Evolutionary conservation across 1,284 basidiomycete genomes (phyloP), one percentile per base, ranked within the genome.

Genomic region (Sporisorium scitamineum): DNA sequence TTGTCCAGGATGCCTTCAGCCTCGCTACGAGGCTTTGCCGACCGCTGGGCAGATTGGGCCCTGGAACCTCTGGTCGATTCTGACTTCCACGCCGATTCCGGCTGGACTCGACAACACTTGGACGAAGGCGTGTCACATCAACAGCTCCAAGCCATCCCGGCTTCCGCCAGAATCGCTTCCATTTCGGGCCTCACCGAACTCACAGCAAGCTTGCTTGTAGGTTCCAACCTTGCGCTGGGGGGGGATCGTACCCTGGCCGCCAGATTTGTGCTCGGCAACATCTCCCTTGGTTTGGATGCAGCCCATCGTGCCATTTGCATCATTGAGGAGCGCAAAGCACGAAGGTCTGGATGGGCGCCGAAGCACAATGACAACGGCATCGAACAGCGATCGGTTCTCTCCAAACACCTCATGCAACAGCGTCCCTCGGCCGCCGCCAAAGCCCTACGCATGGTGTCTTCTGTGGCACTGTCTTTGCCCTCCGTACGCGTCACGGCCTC

Each of bases 31-130:
- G 77, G 73, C 22, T 79, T 73, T 56, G 76, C 79, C 14, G 76
- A 80, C 42, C 76, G 76, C 13, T 81, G 80, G 80, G 72, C 78
- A 13, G 80, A 81, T 37, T 81, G 80, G 80, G 80, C 80, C 4
- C 55, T 81, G 13, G 80, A 81, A 56, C 78, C 78, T 1, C 32
- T 76, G 27, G 48, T 67, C 52, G 65, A 72, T 16, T 80, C 80
- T 13, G 62, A 67, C 45, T 79, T 77, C 47, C 66, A 69, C 31
- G 53, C 73, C 39, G 79, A 82, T 29, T 79, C 80, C 1, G 74
- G 76, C 7, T 82, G 80, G 80, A 57, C 60, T 10, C 70, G 57
- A 14, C 32, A 59, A 27, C 51, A 66, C 20, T 18, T 56, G 1
- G 59, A 70, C 20, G 32, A 64, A 10, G 62, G 63, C 53, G 24